Evolutionary conservation across 371 early-diverging fungal species (phyloP).

Genomic region (Mucor sp.): DNA sequence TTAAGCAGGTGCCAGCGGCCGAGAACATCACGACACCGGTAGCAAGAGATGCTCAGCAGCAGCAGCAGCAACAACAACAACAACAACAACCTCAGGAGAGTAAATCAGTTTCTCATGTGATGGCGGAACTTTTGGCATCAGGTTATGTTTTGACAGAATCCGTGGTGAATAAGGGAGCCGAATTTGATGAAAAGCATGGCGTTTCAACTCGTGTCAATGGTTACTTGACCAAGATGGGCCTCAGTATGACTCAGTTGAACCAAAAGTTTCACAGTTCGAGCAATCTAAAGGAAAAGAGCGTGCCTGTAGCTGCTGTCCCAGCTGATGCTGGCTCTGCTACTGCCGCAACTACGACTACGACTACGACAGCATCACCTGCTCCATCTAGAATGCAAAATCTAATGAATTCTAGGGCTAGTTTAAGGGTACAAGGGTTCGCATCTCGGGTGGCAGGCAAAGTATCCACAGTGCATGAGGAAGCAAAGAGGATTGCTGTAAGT

Average conservation of each 20-base stretch:
- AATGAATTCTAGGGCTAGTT: slow-evolving; percentile 48
- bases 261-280: slow-evolving; percentile 42
- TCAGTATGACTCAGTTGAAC: slow-evolving; percentile 36
- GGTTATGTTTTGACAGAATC: slow-evolving; percentile 55
- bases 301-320: background rate
- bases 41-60: slow-evolving; percentile 3
- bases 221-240: slow-evolving; percentile 27
- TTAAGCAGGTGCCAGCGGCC: slow-evolving; percentile 18
- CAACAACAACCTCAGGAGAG: slow-evolving; percentile 32
- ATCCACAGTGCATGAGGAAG: slow-evolving; percentile 53
- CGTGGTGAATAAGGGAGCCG: slow-evolving; percentile 55
- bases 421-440: slow-evolving; percentile 45
- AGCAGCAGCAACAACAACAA: background rate
- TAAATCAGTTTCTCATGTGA: slow-evolving; percentile 53
- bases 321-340: background rate
- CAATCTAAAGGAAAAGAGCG: slow-evolving; percentile 16
- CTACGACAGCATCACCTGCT: background rate
- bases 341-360: background rate
- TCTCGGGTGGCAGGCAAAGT: slow-evolving; percentile 44
- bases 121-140: slow-evolving; percentile 62
- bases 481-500: slow-evolving; percentile 43
- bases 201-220: slow-evolving; percentile 32
- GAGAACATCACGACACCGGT: background rate
- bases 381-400: slow-evolving; percentile 32
- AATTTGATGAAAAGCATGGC: slow-evolving; percentile 53